A percentile compares a stretch with the other conserved stretches of the same genome.
These are phyloP conservation scores for Penium margaritaceum DNA, from an alignment of 139 green algal species.

Conservation along the genomic window DNA sequence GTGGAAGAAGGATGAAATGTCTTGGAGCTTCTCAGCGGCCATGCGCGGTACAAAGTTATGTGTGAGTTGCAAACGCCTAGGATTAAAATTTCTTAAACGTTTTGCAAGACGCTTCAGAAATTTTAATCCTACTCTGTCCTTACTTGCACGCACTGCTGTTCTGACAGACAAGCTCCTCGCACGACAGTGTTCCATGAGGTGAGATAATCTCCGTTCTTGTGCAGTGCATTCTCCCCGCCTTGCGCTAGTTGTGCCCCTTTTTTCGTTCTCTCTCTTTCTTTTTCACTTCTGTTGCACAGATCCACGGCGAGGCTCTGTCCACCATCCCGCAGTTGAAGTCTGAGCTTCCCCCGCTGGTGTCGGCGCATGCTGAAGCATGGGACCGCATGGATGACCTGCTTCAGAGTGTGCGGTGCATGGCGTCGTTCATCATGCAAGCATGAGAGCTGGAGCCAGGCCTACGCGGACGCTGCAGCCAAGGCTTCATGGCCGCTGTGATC, in stretches of 20 bases:
- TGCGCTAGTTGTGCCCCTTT: not conserved
- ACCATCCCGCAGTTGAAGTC: not conserved
- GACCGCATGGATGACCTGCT: constrained; percentile 30
- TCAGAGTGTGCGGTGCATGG: constrained; percentile 38
- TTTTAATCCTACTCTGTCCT: not conserved
- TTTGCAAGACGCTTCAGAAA: too few relatives aligned
- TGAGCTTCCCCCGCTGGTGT: constrained; percentile 10
- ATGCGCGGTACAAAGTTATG: too few relatives aligned
- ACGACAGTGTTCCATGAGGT: too few relatives aligned
- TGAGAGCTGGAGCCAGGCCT: too few relatives aligned
- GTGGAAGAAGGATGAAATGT: too few relatives aligned
- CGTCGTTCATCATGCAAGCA: constrained; percentile 25
- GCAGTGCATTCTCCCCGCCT: not conserved
- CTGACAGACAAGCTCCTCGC: not conserved
- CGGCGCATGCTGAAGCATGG: constrained; percentile 7
- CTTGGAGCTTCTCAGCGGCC: too few relatives aligned
- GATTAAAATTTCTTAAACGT: too few relatives aligned
- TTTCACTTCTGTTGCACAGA: constrained; percentile 3
- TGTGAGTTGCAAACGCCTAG: too few relatives aligned
- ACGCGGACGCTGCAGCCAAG: too few relatives aligned
- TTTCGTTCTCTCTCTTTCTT: not conserved
- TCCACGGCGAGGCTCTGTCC: constrained; percentile 39
- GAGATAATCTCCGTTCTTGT: not conserved
- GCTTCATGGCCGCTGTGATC: too few relatives aligned
- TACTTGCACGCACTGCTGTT: not conserved